Evolutionary conservation across 768 basidiomycete species (phyloP).

Genomic region (Termitomyces eurrhizus): DNA sequence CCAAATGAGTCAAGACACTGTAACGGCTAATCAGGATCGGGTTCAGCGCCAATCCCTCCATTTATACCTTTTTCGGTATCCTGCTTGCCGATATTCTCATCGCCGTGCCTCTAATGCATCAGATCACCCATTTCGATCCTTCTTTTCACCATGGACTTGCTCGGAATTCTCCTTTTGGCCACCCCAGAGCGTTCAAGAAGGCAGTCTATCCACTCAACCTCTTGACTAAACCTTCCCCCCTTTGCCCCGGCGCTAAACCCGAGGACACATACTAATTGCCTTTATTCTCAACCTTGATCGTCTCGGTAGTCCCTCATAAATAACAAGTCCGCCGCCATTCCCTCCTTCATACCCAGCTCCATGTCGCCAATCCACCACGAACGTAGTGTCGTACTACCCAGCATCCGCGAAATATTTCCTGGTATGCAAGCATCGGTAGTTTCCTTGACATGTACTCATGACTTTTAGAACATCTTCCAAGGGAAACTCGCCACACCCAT

Average conservation of each 20-base stretch:
- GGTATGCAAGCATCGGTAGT: constrained; percentile 25
- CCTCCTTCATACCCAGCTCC: neutral
- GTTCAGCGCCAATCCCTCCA: constrained; percentile 28
- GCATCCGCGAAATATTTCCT: constrained; percentile 55
- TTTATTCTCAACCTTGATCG: constrained; percentile 2
- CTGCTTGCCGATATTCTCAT: constrained; percentile 22
- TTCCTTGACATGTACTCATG: neutral
- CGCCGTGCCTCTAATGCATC: constrained; percentile 17
- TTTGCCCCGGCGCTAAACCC: constrained; percentile 13
- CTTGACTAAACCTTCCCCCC: constrained; percentile 7
- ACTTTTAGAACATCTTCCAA: constrained; percentile 11
- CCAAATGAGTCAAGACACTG: constrained; percentile 11
- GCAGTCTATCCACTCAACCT: constrained; percentile 9
- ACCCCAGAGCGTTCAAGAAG: constrained; percentile 18
- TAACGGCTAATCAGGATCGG: constrained; percentile 11
- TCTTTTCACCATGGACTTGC: constrained; percentile 15
- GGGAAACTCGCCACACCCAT: constrained; percentile 13
- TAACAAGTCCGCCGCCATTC: neutral
- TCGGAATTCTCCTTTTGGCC: constrained; percentile 17
- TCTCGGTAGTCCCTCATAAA: neutral
- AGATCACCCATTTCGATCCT: constrained; percentile 15
- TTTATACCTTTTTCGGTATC: constrained; percentile 18
- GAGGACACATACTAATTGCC: constrained; percentile 10
- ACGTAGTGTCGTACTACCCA: constrained; percentile 34
- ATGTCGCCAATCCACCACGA: constrained; percentile 8